phyloP scores from a whole-genome alignment of 208 protist genomes.

The Trichomonas gallinae region DNA sequence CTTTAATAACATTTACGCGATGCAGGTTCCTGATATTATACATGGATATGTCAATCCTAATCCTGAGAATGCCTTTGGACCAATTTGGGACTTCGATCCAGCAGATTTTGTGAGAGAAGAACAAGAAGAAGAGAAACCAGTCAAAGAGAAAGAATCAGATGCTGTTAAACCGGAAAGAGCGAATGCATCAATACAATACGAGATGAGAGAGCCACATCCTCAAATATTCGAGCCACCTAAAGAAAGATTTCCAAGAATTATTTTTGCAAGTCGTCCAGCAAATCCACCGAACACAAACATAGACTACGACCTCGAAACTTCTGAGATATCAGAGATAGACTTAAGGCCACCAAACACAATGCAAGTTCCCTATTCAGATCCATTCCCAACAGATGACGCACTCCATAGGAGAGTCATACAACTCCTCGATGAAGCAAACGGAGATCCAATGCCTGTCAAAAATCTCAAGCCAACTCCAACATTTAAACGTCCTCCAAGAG shows the following conservation, averaged over 20 bases:
- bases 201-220: neutral
- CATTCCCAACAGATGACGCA: neutral
- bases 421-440: neutral
- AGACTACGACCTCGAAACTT: neutral
- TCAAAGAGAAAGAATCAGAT: neutral
- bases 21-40: neutral
- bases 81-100: conserved; percentile 6
- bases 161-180: neutral
- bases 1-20: neutral
- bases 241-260: neutral
- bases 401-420: neutral
- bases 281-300: neutral
- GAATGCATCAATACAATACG: neutral
- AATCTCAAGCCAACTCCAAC: neutral
- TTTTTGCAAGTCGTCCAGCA: neutral
- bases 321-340: neutral
- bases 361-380: neutral
- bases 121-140: neutral
- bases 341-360: neutral
- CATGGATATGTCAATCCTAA: neutral
- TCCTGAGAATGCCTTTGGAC: neutral
- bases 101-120: neutral
- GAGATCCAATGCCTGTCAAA: neutral
- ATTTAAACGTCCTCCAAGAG: neutral
- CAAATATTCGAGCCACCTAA: neutral